These are phyloP conservation scores for Chlorencoelia australis DNA, from an alignment of 2,329 filamentous ascomycete genomes.

Conservation along the genomic window DNA sequence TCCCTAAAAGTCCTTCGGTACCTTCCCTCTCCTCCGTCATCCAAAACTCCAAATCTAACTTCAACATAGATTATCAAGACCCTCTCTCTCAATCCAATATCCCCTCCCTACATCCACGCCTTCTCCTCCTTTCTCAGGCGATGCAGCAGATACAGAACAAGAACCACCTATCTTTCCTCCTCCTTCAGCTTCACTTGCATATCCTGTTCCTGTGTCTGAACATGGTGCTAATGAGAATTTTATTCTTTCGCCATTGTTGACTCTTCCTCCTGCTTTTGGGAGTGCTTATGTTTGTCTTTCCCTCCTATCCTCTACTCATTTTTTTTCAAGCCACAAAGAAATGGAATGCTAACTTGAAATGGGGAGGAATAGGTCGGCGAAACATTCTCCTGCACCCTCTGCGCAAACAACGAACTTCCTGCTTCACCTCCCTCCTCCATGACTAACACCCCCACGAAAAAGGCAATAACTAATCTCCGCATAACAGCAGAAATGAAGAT, in stretches of 20 bases:
- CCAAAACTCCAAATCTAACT: constrained; percentile 1
- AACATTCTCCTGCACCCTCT: constrained; percentile 87
- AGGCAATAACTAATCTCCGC: constrained; percentile 59
- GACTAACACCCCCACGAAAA: constrained; percentile 28
- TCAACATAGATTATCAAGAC: constrained; percentile 62
- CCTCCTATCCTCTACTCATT: too few relatives aligned
- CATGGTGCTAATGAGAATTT: constrained; percentile 29
- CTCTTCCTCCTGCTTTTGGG: constrained; percentile 82
- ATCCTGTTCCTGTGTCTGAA: constrained; percentile 38
- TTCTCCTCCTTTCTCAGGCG: constrained; percentile 29
- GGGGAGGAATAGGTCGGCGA: too few relatives aligned
- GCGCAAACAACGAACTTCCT: constrained; percentile 78
- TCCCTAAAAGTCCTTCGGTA: constrained; percentile 69
- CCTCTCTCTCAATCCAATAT: constrained; percentile 63
- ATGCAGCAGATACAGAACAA: constrained; percentile 36
- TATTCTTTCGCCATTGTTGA: constrained; percentile 56
- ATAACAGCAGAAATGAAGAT: constrained; percentile 95
- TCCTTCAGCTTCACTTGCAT: constrained; percentile 62
- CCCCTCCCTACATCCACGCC: constrained; percentile 39
- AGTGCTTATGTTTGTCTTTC: constrained; percentile 92
- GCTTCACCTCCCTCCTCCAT: constrained; percentile 12
- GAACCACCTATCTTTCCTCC: constrained; percentile 6
- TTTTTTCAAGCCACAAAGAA: too few relatives aligned
- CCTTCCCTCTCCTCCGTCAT: constrained; percentile 7
- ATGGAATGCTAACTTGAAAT: too few relatives aligned